Base-by-base conservation (phyloP, 257 asterid species). In the Solanum virginianum region DNA sequence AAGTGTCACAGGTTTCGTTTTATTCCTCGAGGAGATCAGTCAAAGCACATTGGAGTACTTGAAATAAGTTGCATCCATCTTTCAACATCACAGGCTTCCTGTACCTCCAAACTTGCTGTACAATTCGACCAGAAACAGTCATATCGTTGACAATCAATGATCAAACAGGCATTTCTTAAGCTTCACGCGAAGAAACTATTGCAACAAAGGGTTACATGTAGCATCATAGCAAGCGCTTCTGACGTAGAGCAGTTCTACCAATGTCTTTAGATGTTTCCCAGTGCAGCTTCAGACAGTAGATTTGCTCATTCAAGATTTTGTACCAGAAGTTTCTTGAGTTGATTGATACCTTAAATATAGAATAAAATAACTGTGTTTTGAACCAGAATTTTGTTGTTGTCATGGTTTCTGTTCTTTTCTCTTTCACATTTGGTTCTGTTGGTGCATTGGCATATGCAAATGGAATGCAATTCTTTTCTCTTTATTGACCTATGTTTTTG, bases 1-100 rank as follows among this genome's bases (percentile, higher is more conserved):
- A 2, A 96, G 98, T 74, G 95, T 90, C 82, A 91, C 91, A 94
- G 99, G 98, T 36, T 95, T 95, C 9, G 95, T 97, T 53, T 94
- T 98, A 59, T 97, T 97, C 90, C 95, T 97, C 2, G 98, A 97
- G 70, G 98, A 93, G 87, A 87, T 97, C 87, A 93, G 86, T 77
- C 97, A 84, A 3, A 92, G 94, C n/a, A 98, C 93, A 36, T 75
- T 92, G 74, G 98, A 92, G 49, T 94, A 93, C 91, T 72, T 90
- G 90, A 90, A 90, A 72, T 89, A 77, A 79, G 80, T 20, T 82
- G 85, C 57, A 55, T 17, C 65, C 16, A 77, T 14, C 36, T 55
- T 75, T 75, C 45, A 14, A 47, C 7, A 8, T n/a, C 45, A 79
- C 83, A 26, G 24, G 29, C 53, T 26, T 65, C 29, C 17, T 26